These are phyloP conservation scores for Yamagishiella unicocca DNA, from an alignment of 139 green algal species.

Conservation along the genomic window DNA sequence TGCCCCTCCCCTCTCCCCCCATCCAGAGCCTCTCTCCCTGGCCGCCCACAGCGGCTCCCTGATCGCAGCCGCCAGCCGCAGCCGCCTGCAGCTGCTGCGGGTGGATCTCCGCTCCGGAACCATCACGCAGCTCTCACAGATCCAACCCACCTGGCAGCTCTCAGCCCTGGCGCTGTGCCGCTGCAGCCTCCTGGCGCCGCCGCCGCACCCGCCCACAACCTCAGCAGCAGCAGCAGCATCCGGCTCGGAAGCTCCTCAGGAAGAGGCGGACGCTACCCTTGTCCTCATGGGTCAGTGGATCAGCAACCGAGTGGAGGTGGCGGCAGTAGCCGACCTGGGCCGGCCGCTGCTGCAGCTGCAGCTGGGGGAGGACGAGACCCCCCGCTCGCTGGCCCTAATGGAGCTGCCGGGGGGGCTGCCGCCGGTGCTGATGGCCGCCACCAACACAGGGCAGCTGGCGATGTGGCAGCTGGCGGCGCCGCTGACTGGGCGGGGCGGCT, in stretches of 20 bases:
- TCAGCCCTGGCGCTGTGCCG: constrained; percentile 26
- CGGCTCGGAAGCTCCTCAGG: not conserved
- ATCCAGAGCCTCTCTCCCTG: constrained; percentile 17
- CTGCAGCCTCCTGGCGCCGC: not conserved
- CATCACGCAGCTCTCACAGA: not conserved
- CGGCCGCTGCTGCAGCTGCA: constrained; percentile 10
- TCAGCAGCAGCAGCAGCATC: not conserved
- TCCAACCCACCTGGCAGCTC: constrained; percentile 35
- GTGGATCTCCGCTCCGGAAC: not conserved
- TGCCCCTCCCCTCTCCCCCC: not conserved
- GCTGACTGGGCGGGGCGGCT: not conserved
- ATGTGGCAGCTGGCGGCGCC: constrained; percentile 19
- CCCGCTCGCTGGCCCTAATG: constrained; percentile 38
- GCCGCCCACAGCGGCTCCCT: constrained; percentile 30
- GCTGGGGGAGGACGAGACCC: constrained; percentile 14
- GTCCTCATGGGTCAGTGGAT: constrained; percentile 46
- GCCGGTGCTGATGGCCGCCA: constrained; percentile 36
- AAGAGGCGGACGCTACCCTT: not conserved
- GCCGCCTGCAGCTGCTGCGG: not conserved
- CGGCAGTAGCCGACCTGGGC: not conserved
- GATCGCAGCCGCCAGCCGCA: constrained; percentile 33
- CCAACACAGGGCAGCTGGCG: constrained; percentile 26
- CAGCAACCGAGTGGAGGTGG: constrained; percentile 22
- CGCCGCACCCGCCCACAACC: not conserved
- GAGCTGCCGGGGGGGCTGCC: not conserved